Conservation (phyloP, 768 basidiomycete genomes). For the Rhodotorula diobovata region DNA sequence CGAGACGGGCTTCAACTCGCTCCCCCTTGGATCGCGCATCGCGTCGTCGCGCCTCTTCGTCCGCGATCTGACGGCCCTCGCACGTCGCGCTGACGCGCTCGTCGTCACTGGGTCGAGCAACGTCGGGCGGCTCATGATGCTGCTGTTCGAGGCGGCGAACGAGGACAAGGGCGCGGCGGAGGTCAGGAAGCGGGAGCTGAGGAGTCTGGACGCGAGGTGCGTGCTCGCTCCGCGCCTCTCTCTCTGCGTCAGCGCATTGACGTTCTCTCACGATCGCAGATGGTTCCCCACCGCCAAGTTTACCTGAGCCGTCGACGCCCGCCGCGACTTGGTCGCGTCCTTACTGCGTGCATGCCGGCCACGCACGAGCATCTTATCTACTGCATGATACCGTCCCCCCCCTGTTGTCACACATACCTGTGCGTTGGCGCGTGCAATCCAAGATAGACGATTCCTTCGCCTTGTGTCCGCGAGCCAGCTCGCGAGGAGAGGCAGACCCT, state of each 20-base stretch:
- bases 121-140: conserved; percentile 39
- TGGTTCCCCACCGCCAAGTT: conserved; percentile 36
- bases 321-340: too few species aligned
- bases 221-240: background rate
- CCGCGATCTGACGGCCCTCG: conserved; percentile 39
- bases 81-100: conserved; percentile 33
- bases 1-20: conserved; percentile 34
- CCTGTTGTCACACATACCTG: too few species aligned
- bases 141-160: conserved; percentile 21
- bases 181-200: conserved; percentile 13
- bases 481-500: too few species aligned
- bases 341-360: too few species aligned
- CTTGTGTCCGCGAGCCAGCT: too few species aligned
- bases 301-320: background rate
- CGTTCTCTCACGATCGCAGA: background rate
- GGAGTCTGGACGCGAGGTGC: conserved; percentile 35
- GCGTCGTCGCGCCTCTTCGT: conserved; percentile 27
- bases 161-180: background rate
- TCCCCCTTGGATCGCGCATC: conserved; percentile 22
- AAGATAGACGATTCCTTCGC: too few species aligned
- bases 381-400: too few species aligned
- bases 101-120: conserved; percentile 40
- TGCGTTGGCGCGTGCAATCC: too few species aligned
- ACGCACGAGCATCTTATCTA: too few species aligned
- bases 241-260: background rate